Evolutionary conservation across 345 rosid species (phyloP).

Genomic region (Camelina sativa): DNA sequence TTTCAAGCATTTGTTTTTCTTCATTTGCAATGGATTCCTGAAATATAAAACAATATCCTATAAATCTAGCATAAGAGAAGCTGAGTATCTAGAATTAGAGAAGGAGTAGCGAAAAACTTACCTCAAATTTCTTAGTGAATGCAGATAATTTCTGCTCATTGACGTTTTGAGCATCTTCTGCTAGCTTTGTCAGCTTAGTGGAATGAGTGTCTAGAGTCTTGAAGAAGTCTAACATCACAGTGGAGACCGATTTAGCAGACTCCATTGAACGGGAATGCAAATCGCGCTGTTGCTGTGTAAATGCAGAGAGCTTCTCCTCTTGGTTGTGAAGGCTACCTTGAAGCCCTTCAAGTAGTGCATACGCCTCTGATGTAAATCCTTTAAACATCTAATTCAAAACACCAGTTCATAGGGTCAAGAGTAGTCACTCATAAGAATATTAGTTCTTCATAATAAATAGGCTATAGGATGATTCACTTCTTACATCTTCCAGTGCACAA

Average conservation of each 20-base stretch:
- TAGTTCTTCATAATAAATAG: not conserved
- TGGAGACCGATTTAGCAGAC: constrained; percentile 75
- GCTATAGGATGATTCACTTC: constrained; percentile 31
- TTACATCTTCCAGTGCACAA: constrained; percentile 74
- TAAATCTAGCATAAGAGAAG: not conserved
- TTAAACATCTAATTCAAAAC: constrained; percentile 67
- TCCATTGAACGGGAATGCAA: constrained; percentile 88
- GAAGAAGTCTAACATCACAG: constrained; percentile 72
- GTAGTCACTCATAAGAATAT: constrained; percentile 17
- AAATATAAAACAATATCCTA: constrained; percentile 3
- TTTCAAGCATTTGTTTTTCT: constrained; percentile 82
- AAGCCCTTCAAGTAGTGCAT: constrained; percentile 71
- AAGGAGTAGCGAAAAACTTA: constrained; percentile 32
- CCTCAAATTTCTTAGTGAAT: constrained; percentile 93
- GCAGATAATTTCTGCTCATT: constrained; percentile 81
- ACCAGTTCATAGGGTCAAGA: constrained; percentile 9
- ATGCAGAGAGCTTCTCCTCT: constrained; percentile 73
- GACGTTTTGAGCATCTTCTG: constrained; percentile 75
- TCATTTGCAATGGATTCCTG: constrained; percentile 88
- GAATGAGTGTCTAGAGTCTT: constrained; percentile 73
- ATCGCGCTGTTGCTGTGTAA: constrained; percentile 76
- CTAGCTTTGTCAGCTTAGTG: constrained; percentile 65
- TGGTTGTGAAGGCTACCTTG: constrained; percentile 77
- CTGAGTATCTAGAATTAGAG: constrained; percentile 15
- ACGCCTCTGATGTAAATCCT: constrained; percentile 85